A percentile compares a stretch with the other conserved stretches of the same genome.
phyloP scores from a whole-genome alignment of 2,329 filamentous ascomycete genomes.

The Monilinia laxa region DNA sequence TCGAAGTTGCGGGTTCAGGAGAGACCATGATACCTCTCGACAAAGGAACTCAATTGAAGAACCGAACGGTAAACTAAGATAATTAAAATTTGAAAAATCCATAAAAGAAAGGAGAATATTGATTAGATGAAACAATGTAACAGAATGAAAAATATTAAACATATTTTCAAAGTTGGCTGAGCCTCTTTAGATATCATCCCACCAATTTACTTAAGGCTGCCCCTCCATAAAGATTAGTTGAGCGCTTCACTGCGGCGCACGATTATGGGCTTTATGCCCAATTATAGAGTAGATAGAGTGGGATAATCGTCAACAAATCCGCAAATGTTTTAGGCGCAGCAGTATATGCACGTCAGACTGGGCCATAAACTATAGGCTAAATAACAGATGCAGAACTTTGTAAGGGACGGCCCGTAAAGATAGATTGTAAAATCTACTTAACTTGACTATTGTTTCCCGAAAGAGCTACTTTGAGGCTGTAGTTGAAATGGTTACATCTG shows the following conservation, averaged over 20 bases:
- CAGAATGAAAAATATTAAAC: background rate
- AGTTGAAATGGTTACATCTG: conserved; percentile 1
- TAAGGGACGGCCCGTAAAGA: conserved; percentile 3
- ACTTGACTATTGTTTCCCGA: background rate
- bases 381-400: conserved; percentile 1
- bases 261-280: conserved; percentile 1
- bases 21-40: conserved; percentile 18
- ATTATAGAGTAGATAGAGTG: conserved; percentile 18
- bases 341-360: conserved; percentile 17
- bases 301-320: background rate
- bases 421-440: background rate
- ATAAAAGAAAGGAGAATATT: conserved; percentile 4
- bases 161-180: background rate
- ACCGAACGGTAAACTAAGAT: background rate
- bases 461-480: conserved; percentile 12
- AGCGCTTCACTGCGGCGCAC: conserved; percentile 16
- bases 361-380: background rate
- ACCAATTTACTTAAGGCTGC: conserved; percentile 1
- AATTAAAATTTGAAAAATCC: background rate
- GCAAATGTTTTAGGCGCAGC: conserved; percentile 7
- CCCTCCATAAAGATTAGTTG: conserved; percentile 16
- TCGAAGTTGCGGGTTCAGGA: conserved; percentile 5
- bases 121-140: background rate
- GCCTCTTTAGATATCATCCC: conserved; percentile 15
- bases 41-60: conserved; percentile 3